Evolutionary conservation across 78 protist species (phyloP), one percentile per base, ranked within the genome.

Genomic region (Dictyostelium discoideum): DNA sequence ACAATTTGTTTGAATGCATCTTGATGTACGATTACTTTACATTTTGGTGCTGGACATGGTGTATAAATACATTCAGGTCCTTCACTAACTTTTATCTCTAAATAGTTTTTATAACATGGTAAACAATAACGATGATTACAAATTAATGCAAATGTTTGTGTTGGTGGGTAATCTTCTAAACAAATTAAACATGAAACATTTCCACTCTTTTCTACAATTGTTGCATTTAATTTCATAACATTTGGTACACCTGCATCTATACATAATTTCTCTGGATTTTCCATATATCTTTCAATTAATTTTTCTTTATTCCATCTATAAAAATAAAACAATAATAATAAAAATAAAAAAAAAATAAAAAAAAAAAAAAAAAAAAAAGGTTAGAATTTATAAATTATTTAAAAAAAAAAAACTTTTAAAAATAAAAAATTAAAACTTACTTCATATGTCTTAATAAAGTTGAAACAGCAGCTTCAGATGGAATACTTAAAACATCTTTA

Each of bases 221-320:
- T 63, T 85, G 74, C 44, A 29, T 94, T 93, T 3, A 84, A 16
- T 40, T 84, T 57, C n/a, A 80, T 9, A 14, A 74, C 81, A 60
- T 60, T 90, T 65, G 97, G 93, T 48, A 95, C 82, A n/a, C 97
- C 97, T 32, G 97, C 93, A 67, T 82, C 85, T 24, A 46, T 20
- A 85, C 92, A 86, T 46, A 87, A 65, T 83, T 80, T 86, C 63
- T 95, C 93, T 57, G 95, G 84, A 82, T 86, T 87, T 46, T 95
- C 97, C 92, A 95, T 73, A 85, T 65, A 95, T 81, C 88, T 74
- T 74, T 95, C 96, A 48, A 95, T 84, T 85, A 95, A 86, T 39
- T 95, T 95, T 44, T 95, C 97, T 81, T 95, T 95, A 42, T 95
- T 95, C 97, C 97, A 95, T 77, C 97, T 95, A 48, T n/a, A 24